Percentiles rank a stretch among this genome's conserved stretches.
Conservation (phyloP, 768 basidiomycete species). For the Russula vinacea region DNA sequence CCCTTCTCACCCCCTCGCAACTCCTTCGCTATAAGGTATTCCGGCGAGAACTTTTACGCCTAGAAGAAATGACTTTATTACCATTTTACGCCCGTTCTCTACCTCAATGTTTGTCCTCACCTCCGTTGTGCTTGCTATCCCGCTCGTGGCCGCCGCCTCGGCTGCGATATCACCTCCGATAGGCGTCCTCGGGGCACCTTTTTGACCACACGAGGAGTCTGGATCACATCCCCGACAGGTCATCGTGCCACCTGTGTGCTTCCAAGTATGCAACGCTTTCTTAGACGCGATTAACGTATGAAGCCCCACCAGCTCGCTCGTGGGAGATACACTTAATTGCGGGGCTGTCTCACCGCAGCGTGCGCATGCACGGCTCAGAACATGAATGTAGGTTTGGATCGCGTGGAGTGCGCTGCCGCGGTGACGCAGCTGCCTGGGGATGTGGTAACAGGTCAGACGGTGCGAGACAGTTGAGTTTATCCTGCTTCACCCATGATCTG, state of each 20-base stretch:
- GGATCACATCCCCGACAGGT: not conserved
- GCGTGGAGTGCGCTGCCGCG: too few relatives aligned
- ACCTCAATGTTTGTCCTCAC: not conserved
- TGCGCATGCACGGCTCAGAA: conserved; percentile 4
- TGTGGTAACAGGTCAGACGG: not conserved
- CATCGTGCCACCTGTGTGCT: not conserved
- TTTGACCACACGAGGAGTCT: not conserved
- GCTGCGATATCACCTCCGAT: not conserved
- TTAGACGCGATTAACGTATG: not conserved
- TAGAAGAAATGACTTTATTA: not conserved
- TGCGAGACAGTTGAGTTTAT: not conserved
- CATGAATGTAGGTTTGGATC: not conserved
- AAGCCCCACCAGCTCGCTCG: too few relatives aligned
- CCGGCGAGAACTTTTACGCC: too few relatives aligned
- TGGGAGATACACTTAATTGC: not conserved
- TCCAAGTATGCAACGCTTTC: not conserved
- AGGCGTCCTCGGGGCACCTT: too few relatives aligned
- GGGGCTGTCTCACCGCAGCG: not conserved
- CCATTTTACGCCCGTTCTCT: not conserved
- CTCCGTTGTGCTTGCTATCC: not conserved
- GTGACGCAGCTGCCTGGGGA: not conserved
- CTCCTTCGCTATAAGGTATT: too few relatives aligned
- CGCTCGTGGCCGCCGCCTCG: not conserved
- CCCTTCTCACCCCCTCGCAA: too few relatives aligned
- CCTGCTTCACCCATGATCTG: not conserved